Percentiles rank a stretch among this genome's conserved stretches.
These are phyloP conservation scores for Polyporus tsugae DNA, from an alignment of 1,284 basidiomycete genomes.

Conservation along the genomic window DNA sequence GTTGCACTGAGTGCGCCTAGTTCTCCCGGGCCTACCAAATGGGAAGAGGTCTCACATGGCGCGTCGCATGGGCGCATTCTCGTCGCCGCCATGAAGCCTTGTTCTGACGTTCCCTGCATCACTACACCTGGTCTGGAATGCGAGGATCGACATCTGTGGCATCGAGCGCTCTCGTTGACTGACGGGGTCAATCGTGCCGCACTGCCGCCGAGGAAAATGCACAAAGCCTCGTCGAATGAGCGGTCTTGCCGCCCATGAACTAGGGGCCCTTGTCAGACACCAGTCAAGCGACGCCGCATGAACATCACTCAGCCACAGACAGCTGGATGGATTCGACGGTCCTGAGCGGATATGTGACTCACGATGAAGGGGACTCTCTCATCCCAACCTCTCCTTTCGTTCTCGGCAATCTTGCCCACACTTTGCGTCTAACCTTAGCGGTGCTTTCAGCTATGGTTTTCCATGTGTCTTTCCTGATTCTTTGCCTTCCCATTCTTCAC, in stretches of 20 bases:
- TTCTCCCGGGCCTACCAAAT: not conserved
- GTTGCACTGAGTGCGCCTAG: not conserved
- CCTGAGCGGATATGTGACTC: not conserved
- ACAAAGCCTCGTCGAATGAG: constrained; percentile 8
- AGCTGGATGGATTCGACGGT: constrained; percentile 9
- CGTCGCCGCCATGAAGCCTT: not conserved
- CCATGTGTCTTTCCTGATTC: not conserved
- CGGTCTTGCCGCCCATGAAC: not conserved
- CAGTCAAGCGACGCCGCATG: constrained; percentile 14
- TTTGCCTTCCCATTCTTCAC: constrained; percentile 10
- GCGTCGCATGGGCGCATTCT: not conserved
- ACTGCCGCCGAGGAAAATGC: not conserved
- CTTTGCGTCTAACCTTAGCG: not conserved
- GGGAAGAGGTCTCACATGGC: constrained; percentile 3
- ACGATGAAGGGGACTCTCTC: constrained; percentile 4
- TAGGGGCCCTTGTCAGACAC: constrained; percentile 9
- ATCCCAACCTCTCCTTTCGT: not conserved
- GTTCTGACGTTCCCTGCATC: constrained; percentile 2
- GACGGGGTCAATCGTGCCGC: constrained; percentile 23
- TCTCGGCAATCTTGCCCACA: constrained; percentile 1
- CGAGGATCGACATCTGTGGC: not conserved
- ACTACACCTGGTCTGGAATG: constrained; percentile 4
- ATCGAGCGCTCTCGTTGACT: constrained; percentile 18
- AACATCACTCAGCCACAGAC: constrained; percentile 3
- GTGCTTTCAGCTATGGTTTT: not conserved